Conservation (phyloP, 257 asterid species). For the Forsythia suspensa region DNA sequence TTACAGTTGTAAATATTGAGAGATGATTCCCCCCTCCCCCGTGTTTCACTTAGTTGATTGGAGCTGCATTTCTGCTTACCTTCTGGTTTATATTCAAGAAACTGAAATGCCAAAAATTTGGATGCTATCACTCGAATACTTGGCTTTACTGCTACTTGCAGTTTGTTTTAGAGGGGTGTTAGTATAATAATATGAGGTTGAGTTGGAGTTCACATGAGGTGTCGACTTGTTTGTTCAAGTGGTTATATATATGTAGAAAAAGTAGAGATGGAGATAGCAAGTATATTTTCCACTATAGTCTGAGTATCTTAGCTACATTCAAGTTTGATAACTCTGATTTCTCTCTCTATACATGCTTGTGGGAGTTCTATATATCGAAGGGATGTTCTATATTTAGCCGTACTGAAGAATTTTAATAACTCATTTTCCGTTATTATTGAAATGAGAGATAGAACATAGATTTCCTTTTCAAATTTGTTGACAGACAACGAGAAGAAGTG, state of each 20-base stretch:
- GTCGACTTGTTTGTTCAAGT: conserved; percentile 4
- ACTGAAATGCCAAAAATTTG: background rate
- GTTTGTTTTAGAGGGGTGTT: conserved; percentile 17
- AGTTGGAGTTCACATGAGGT: conserved; percentile 16
- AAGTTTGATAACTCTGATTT: background rate
- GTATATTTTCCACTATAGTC: conserved; percentile 16
- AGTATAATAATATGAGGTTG: conserved; percentile 10
- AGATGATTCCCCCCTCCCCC: too few species aligned
- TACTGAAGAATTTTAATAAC: background rate
- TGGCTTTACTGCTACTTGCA: background rate
- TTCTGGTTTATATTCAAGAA: conserved; percentile 12
- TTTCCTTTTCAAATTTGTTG: conserved; percentile 7
- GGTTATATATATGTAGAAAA: background rate
- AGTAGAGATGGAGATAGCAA: conserved; percentile 15
- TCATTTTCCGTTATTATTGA: background rate
- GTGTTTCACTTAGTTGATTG: conserved; percentile 12
- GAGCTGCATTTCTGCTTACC: conserved; percentile 10
- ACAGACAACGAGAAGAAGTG: background rate
- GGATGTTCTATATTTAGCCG: background rate
- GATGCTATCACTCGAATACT: background rate
- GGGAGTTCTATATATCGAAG: conserved; percentile 12
- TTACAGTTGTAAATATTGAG: conserved; percentile 13
- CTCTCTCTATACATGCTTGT: conserved; percentile 11
- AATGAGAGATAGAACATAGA: background rate
- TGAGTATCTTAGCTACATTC: background rate